Evolutionary conservation across 2,329 filamentous ascomycete genomes (phyloP).

Genomic region (Ceratocystis papillata): DNA sequence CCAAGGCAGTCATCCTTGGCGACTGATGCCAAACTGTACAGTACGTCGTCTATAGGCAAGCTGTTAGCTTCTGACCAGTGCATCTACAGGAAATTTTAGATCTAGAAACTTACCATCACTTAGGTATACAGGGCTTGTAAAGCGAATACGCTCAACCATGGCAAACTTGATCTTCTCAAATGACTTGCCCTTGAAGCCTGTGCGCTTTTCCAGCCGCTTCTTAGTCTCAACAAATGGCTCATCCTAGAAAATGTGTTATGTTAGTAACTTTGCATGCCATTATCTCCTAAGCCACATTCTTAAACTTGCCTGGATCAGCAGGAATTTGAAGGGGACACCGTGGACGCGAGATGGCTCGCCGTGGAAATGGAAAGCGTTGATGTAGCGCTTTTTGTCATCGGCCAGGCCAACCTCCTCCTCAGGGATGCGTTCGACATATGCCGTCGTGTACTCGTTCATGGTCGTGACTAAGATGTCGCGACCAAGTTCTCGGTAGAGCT

Average conservation of each 20-base stretch:
- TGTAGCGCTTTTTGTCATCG: constrained; percentile 44
- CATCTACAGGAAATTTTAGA: constrained; percentile 26
- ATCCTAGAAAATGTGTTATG: constrained; percentile 40
- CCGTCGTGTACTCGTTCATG: constrained; percentile 72
- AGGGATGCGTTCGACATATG: constrained; percentile 73
- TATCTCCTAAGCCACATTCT: too few relatives aligned
- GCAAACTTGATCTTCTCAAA: constrained; percentile 99
- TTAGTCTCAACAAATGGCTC: constrained; percentile 87
- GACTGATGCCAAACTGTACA: constrained; percentile 40
- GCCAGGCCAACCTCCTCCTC: constrained; percentile 53
- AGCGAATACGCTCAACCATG: constrained; percentile 58
- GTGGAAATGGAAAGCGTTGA: constrained; percentile 86
- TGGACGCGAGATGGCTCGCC: constrained; percentile 75
- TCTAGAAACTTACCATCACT: constrained; percentile 60
- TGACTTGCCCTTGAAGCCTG: constrained; percentile 91
- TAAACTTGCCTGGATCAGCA: constrained; percentile 61
- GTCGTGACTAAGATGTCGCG: constrained; percentile 63
- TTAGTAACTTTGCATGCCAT: constrained; percentile 16
- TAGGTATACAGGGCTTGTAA: constrained; percentile 70
- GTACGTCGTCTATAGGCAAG: constrained; percentile 42
- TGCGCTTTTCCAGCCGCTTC: constrained; percentile 84
- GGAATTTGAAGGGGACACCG: constrained; percentile 82
- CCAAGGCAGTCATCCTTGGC: constrained; percentile 53
- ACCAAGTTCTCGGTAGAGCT: constrained; percentile 68
- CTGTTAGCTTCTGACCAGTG: not conserved